Base-by-base conservation (phyloP, 179 eudicot genomes). In the Vitellaria paradoxa region DNA sequence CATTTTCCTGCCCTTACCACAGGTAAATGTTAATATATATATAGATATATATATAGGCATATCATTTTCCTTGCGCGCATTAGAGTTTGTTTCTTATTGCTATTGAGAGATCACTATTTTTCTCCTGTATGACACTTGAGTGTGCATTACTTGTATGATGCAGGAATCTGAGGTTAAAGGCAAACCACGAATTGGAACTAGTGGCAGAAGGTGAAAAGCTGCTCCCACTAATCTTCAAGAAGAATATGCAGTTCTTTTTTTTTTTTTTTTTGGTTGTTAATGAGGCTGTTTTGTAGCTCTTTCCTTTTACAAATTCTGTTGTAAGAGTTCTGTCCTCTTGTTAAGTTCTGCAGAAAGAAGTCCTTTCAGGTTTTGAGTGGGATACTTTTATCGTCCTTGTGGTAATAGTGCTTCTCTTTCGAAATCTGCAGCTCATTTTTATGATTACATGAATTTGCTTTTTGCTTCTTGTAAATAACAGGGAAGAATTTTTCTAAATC, bases 101-200 rank as follows among this genome's bases (percentile, higher is more conserved):
- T 30, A 30, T 30, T 30, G 37, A 30, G 37, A 30, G 37, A 30
- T 30, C 37, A 30, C 37, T 30, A n/a, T 30, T 30, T 30, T 30
- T 2, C 37, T 30, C 37, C n/a, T n/a, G n/a, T n/a, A n/a, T 30
- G 37, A 30, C 37, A 30, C 37, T 30, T 30, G 37, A 30, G 37
- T 30, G 37, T 30, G 37, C 37, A 1, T 23, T 24, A 17, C 45
- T 30, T 13, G 6, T 24, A 63, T 15, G 26, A 65, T 74, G 84
- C 86, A 93, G 97, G 96, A 93, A 63, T 67, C 86, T 21, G 97
- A 93, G 86, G 96, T 93, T 17, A 93, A 93, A 78, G 90, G 86
- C 67, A 91, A 93, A 80, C 96, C 97, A 26, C 84, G 96, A 45
- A 68, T 80, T 53, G 89, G 84, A 59, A 62, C 84, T 72, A 80